Evolutionary conservation across 1,284 basidiomycete species (phyloP).

Genomic region (Mycosarcoma maydis): DNA sequence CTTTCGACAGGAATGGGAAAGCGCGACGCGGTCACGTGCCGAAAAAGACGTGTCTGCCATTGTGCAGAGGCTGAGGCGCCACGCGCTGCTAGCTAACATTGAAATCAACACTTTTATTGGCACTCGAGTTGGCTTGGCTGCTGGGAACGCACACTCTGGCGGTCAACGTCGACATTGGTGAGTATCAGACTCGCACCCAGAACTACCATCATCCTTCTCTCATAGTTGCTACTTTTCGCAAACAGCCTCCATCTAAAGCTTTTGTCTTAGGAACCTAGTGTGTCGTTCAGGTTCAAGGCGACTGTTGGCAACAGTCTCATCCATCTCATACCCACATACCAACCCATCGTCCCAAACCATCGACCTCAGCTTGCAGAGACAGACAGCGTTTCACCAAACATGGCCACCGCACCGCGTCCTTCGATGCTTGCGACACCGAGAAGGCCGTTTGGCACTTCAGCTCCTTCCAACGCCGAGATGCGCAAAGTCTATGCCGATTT

Average conservation of each 20-base stretch:
- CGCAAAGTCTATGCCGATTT: conserved; percentile 44
- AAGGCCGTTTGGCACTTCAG: conserved; percentile 27
- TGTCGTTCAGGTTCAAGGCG: too few species aligned
- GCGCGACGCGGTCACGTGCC: conserved; percentile 44
- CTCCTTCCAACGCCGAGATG: conserved; percentile 44
- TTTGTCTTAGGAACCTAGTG: too few species aligned
- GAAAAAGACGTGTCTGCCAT: too few species aligned
- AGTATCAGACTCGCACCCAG: too few species aligned
- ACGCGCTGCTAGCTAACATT: conserved; percentile 23
- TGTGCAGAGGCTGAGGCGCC: background rate
- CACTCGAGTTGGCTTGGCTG: too few species aligned
- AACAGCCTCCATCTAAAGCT: too few species aligned
- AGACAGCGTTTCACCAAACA: background rate
- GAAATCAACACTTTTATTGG: conserved; percentile 18
- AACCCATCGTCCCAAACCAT: background rate
- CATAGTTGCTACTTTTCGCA: too few species aligned
- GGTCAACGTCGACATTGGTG: background rate
- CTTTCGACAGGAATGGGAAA: conserved; percentile 1
- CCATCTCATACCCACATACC: too few species aligned
- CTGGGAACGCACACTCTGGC: too few species aligned
- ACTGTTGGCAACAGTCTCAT: too few species aligned
- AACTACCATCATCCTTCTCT: too few species aligned
- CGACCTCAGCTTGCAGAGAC: background rate
- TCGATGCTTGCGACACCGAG: conserved; percentile 45
- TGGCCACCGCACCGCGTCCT: conserved; percentile 29